A percentile compares a stretch with the other conserved stretches of the same genome.
Conservation (phyloP, 192 early-diverging fungal species). For the Irineochytrium annulatum region DNA sequence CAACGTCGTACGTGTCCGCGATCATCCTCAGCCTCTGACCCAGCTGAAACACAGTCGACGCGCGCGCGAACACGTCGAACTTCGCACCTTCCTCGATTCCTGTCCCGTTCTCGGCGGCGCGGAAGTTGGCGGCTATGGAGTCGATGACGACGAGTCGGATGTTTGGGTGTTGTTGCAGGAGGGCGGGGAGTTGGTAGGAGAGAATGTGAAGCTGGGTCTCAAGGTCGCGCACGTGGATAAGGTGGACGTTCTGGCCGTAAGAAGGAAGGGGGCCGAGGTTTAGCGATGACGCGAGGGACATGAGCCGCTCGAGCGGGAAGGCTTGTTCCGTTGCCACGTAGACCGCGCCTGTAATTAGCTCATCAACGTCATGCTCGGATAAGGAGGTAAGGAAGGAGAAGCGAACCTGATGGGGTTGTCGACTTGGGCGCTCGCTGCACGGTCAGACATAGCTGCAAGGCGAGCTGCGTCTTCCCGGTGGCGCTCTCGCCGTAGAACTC, state of each 20-base stretch:
- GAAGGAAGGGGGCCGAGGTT: slow-evolving; percentile 8
- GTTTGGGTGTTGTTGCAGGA: slow-evolving; percentile 45
- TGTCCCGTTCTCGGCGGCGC: slow-evolving; percentile 31
- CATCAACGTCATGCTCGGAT: slow-evolving; percentile 4
- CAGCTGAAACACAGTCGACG: slow-evolving; percentile 53
- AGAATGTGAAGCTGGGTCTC: slow-evolving; percentile 71
- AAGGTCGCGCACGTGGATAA: slow-evolving; percentile 62
- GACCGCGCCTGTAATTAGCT: slow-evolving; percentile 28
- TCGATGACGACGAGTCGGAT: slow-evolving; percentile 81
- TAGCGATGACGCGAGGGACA: slow-evolving; percentile 38
- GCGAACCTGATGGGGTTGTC: slow-evolving; percentile 53
- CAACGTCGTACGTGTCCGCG: slow-evolving; percentile 57
- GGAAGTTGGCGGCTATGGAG: slow-evolving; percentile 65
- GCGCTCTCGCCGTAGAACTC: slow-evolving; percentile 55
- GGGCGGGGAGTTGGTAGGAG: slow-evolving; percentile 66
- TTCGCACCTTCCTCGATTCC: not conserved
- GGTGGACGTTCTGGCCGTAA: slow-evolving; percentile 55
- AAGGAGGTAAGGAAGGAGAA: slow-evolving; percentile 49
- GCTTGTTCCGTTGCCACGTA: slow-evolving; percentile 72
- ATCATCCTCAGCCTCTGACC: slow-evolving; percentile 58
- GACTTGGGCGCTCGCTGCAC: slow-evolving; percentile 60
- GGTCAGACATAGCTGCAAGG: slow-evolving; percentile 72
- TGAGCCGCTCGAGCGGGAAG: slow-evolving; percentile 61
- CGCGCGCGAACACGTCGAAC: slow-evolving; percentile 27
- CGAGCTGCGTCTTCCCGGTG: slow-evolving; percentile 83